phyloP scores from a whole-genome alignment of 2,329 filamentous ascomycete genomes.

The Metarhizium brunneum region DNA sequence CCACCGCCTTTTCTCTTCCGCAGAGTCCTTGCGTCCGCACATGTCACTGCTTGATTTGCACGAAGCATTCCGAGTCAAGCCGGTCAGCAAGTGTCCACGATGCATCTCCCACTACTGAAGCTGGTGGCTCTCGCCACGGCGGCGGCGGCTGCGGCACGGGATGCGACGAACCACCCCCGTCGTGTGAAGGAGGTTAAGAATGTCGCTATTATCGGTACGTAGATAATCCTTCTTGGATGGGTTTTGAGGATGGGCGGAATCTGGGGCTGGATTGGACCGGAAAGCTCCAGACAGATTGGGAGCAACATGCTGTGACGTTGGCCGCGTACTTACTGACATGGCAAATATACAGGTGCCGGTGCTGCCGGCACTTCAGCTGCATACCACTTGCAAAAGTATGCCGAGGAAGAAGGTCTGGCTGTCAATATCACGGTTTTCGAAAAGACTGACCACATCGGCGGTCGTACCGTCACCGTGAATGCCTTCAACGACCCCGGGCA shows the following conservation, averaged over 20 bases:
- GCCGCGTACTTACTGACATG: not conserved
- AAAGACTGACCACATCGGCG: slow-evolving; percentile 66
- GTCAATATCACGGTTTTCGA: slow-evolving; percentile 87
- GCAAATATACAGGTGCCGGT: slow-evolving; percentile 62
- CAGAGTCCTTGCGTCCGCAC: too few species aligned
- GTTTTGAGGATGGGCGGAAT: too few species aligned
- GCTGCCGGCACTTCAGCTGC: slow-evolving; percentile 81
- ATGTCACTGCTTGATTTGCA: too few species aligned
- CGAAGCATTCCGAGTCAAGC: not conserved
- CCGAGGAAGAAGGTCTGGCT: slow-evolving; percentile 46
- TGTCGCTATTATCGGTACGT: slow-evolving; percentile 28
- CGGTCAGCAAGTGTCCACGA: not conserved
- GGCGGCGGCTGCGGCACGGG: slow-evolving; percentile 9
- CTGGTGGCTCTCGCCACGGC: slow-evolving; percentile 9
- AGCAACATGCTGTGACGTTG: not conserved
- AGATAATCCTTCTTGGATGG: too few species aligned
- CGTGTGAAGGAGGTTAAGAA: slow-evolving; percentile 17
- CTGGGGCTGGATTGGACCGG: too few species aligned
- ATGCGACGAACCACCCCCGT: slow-evolving; percentile 4
- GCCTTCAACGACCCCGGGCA: slow-evolving; percentile 57
- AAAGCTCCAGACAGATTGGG: not conserved
- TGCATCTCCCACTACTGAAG: slow-evolving; percentile 6
- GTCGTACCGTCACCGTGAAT: slow-evolving; percentile 77
- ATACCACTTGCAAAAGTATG: slow-evolving; percentile 69
- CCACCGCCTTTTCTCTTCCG: too few species aligned